A percentile compares a stretch with the other conserved stretches of the same genome.
These are phyloP conservation scores for Viola pubescens DNA, from an alignment of 441 rosid species.

Conservation along the genomic window DNA sequence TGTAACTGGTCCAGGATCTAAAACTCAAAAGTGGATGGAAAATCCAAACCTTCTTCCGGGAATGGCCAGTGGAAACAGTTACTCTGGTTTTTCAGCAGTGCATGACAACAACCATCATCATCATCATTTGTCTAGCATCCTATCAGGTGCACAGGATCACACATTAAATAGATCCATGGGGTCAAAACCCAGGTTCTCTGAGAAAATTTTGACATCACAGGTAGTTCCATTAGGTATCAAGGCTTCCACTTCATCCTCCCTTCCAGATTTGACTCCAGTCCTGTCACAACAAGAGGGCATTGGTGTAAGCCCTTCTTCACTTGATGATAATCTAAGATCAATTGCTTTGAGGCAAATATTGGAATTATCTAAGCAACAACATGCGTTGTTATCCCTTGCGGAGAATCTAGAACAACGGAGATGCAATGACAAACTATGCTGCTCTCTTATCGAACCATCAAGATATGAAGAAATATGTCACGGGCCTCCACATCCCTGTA, in stretches of 20 bases:
- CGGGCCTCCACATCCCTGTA: slow-evolving; percentile 15
- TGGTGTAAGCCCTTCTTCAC: slow-evolving; percentile 19
- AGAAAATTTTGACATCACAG: slow-evolving; percentile 21
- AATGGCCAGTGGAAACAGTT: slow-evolving; percentile 14
- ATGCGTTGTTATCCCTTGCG: slow-evolving; percentile 24
- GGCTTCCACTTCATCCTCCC: slow-evolving; percentile 17
- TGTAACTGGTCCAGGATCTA: slow-evolving; percentile 19
- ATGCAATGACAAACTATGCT: slow-evolving; percentile 15
- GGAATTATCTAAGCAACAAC: slow-evolving; percentile 38
- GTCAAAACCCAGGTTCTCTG: slow-evolving; percentile 13
- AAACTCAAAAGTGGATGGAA: slow-evolving; percentile 23
- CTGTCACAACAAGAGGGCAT: slow-evolving; percentile 18
- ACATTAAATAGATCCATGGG: slow-evolving; percentile 14
- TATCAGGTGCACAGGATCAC: slow-evolving; percentile 16
- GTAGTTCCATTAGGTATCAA: slow-evolving; percentile 19
- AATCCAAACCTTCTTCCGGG: slow-evolving; percentile 12
- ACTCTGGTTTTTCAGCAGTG: slow-evolving; percentile 20
- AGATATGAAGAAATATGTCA: slow-evolving; percentile 19
- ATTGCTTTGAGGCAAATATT: slow-evolving; percentile 36
- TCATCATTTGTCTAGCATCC: slow-evolving; percentile 12
- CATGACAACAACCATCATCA: slow-evolving; percentile 16
- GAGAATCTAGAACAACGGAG: slow-evolving; percentile 24
- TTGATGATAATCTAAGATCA: slow-evolving; percentile 38
- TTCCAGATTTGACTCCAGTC: slow-evolving; percentile 17
- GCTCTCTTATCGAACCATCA: slow-evolving; percentile 24